Percentiles rank a stretch among this genome's conserved stretches.
Evolutionary conservation across 2,329 filamentous ascomycete species (phyloP).

Genomic region (Talaromyces sp.): DNA sequence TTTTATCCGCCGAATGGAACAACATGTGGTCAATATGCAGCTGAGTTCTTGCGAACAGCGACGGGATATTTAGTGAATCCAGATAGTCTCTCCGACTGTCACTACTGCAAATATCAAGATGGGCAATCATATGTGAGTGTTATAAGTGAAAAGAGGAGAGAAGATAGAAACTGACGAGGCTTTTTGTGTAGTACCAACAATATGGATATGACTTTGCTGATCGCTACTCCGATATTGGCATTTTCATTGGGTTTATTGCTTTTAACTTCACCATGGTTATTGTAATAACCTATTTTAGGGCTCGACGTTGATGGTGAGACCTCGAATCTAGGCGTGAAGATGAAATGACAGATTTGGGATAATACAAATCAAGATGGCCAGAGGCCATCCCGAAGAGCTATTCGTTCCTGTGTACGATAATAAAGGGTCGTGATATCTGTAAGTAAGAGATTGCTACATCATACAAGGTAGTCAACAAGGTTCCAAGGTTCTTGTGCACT

Average conservation of each 20-base stretch:
- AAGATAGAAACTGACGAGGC: slow-evolving; percentile 40
- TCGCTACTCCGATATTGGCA: slow-evolving; percentile 68
- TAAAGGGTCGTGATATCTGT: not conserved
- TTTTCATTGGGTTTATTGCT: slow-evolving; percentile 68
- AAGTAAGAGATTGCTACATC: not conserved
- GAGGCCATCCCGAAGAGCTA: not conserved
- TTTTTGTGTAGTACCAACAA: slow-evolving; percentile 5
- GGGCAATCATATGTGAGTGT: slow-evolving; percentile 68
- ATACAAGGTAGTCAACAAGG: not conserved
- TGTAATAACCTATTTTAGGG: slow-evolving; percentile 28
- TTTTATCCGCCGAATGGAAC: slow-evolving; percentile 63
- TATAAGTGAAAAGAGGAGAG: slow-evolving; percentile 34
- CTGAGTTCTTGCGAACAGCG: slow-evolving; percentile 58
- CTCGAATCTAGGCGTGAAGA: not conserved
- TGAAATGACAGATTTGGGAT: not conserved
- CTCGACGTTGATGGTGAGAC: not conserved
- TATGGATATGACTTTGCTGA: not conserved
- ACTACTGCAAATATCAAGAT: slow-evolving; percentile 73
- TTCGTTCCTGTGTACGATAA: not conserved
- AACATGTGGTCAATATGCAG: slow-evolving; percentile 70
- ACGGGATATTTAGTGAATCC: slow-evolving; percentile 63
- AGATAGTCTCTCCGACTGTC: slow-evolving; percentile 61
- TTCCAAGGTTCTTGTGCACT: not conserved
- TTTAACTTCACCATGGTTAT: slow-evolving; percentile 67
- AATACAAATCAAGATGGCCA: not conserved